Evolutionary conservation across 306 rosid genomes (phyloP).

Genomic region (Rosa chinensis): DNA sequence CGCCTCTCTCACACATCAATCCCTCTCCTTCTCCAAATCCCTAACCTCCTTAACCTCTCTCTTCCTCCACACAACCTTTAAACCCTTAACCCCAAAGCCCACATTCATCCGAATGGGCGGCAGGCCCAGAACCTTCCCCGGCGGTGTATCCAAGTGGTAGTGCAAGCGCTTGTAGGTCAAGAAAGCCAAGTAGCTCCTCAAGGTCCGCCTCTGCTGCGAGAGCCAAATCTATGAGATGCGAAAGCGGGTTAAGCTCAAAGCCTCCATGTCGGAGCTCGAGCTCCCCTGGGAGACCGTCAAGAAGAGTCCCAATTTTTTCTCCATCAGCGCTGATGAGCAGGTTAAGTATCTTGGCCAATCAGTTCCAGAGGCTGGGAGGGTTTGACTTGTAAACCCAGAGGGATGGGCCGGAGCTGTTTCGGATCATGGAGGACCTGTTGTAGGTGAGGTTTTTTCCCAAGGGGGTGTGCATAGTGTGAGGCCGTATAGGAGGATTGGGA

Average conservation of each 20-base stretch:
- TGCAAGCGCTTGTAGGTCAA: conserved; percentile 94
- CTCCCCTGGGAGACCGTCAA: conserved; percentile 90
- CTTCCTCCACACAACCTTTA: conserved; percentile 30
- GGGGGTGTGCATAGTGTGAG: conserved; percentile 86
- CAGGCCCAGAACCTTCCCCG: conserved; percentile 88
- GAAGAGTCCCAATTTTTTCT: conserved; percentile 67
- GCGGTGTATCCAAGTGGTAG: conserved; percentile 96
- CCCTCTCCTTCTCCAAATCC: neutral
- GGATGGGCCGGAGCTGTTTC: conserved; percentile 83
- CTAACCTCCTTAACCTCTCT: conserved; percentile 32
- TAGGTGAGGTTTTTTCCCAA: conserved; percentile 90
- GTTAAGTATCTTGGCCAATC: conserved; percentile 80
- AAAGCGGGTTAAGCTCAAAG: conserved; percentile 83
- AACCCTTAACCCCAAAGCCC: conserved; percentile 26
- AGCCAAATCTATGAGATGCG: conserved; percentile 97
- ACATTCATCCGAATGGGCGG: conserved; percentile 87
- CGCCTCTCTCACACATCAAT: conserved; percentile 22
- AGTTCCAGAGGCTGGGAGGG: conserved; percentile 89
- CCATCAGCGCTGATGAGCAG: conserved; percentile 79
- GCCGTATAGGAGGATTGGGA: conserved; percentile 56
- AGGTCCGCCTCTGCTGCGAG: conserved; percentile 78
- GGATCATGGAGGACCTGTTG: conserved; percentile 72
- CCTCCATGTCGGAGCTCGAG: conserved; percentile 87
- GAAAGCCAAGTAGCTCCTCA: conserved; percentile 80
- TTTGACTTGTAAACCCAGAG: conserved; percentile 82